These are phyloP conservation scores for Termitomyces sp. DNA, from an alignment of 768 basidiomycete genomes.

Conservation along the genomic window DNA sequence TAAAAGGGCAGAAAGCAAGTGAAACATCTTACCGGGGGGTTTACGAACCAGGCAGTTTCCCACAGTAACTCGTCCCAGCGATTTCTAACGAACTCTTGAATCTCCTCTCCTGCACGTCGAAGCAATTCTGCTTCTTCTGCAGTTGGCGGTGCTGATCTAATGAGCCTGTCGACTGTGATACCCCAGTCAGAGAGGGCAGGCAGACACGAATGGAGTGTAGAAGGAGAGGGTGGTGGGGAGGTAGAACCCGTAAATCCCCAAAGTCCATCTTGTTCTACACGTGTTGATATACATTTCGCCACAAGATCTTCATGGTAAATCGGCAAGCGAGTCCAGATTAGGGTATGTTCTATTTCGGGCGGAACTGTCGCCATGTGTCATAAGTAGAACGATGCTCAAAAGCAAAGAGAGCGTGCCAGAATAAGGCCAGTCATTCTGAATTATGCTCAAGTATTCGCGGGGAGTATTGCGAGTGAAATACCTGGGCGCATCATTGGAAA, in stretches of 20 bases:
- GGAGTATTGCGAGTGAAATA: conserved; percentile 69
- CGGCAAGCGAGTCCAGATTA: conserved; percentile 76
- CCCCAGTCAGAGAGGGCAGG: conserved; percentile 69
- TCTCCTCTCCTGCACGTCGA: conserved; percentile 46
- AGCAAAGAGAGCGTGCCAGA: conserved; percentile 44
- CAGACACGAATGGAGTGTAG: conserved; percentile 49
- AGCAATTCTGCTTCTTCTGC: conserved; percentile 50
- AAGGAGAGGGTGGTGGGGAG: conserved; percentile 54
- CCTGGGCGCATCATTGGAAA: conserved; percentile 33
- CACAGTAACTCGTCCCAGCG: conserved; percentile 70
- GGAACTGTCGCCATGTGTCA: conserved; percentile 47
- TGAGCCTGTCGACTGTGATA: conserved; percentile 54
- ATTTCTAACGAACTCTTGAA: conserved; percentile 56
- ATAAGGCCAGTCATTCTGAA: conserved; percentile 87
- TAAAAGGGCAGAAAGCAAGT: conserved; percentile 1
- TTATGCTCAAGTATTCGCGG: conserved; percentile 56
- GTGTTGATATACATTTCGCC: conserved; percentile 41
- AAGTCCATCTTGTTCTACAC: conserved; percentile 69
- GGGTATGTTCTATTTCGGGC: conserved; percentile 61
- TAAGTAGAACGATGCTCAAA: conserved; percentile 18
- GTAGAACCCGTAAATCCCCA: conserved; percentile 74
- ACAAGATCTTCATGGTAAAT: conserved; percentile 60
- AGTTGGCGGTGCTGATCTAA: conserved; percentile 45
- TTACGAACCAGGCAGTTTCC: conserved; percentile 93
- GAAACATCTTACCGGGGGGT: conserved; percentile 64